Conservation (phyloP, 495 filamentous ascomycete species). For the Lophium mytilinum region DNA sequence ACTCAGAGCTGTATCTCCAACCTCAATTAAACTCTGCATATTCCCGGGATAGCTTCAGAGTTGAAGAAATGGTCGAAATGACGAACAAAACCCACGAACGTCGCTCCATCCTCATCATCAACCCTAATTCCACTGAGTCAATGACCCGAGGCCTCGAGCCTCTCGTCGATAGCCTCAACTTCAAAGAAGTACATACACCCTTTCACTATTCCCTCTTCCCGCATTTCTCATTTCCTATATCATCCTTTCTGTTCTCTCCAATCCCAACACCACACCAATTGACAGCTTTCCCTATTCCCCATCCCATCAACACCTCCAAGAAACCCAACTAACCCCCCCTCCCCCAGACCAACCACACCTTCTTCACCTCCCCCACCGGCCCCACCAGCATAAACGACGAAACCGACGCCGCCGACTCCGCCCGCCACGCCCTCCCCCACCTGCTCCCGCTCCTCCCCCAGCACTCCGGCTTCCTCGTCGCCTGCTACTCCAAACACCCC, state of each 20-base stretch:
- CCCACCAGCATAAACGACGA: constrained; percentile 60
- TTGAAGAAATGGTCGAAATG: too few species aligned
- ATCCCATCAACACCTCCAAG: background rate
- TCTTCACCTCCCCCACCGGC: constrained; percentile 48
- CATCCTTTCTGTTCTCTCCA: background rate
- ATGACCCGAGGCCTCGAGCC: constrained; percentile 74
- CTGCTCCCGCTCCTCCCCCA: constrained; percentile 43
- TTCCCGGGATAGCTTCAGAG: too few species aligned
- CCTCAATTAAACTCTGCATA: too few species aligned
- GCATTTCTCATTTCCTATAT: background rate
- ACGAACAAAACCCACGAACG: constrained; percentile 13
- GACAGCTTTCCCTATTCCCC: too few species aligned
- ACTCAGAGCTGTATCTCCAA: too few species aligned
- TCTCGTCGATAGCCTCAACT: constrained; percentile 48
- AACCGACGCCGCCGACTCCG: constrained; percentile 44
- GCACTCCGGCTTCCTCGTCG: constrained; percentile 73
- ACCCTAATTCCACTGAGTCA: constrained; percentile 75
- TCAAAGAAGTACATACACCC: constrained; percentile 38
- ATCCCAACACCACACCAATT: too few species aligned
- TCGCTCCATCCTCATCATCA: constrained; percentile 66
- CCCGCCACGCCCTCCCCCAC: constrained; percentile 47
- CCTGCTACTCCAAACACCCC: constrained; percentile 84
- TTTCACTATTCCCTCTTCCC: background rate
- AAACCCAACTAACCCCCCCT: constrained; percentile 5
- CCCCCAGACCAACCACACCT: constrained; percentile 43